A percentile compares a stretch with the other conserved stretches of the same genome.
These are phyloP conservation scores for Karstenula rhodostoma DNA, from an alignment of 2,329 filamentous ascomycete genomes.

Conservation along the genomic window DNA sequence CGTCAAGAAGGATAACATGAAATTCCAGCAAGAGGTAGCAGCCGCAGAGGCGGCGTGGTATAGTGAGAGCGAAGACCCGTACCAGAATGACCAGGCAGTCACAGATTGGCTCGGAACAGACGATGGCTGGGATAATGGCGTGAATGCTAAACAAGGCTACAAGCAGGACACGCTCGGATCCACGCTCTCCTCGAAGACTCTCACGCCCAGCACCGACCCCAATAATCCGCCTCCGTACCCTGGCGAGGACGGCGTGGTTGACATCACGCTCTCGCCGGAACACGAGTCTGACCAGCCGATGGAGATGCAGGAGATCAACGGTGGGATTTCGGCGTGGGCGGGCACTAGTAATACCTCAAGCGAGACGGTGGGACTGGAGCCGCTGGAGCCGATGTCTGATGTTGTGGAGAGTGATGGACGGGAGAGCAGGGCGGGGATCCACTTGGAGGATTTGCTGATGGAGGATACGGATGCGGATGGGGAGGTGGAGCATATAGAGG, in stretches of 20 bases:
- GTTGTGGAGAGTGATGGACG: not conserved
- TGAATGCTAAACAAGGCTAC: slow-evolving; percentile 32
- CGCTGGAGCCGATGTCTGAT: slow-evolving; percentile 30
- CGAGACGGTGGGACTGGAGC: slow-evolving; percentile 31
- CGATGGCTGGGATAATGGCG: slow-evolving; percentile 28
- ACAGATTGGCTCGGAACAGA: slow-evolving; percentile 30
- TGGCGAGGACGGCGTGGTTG: slow-evolving; percentile 24
- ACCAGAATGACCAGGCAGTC: slow-evolving; percentile 4
- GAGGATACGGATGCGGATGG: slow-evolving; percentile 17
- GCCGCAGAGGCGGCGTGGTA: slow-evolving; percentile 27
- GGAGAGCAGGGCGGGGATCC: slow-evolving; percentile 17
- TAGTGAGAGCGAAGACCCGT: too few species aligned
- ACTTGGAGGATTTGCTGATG: slow-evolving; percentile 36
- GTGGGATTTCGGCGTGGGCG: slow-evolving; percentile 29
- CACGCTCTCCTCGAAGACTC: slow-evolving; percentile 35
- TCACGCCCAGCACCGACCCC: slow-evolving; percentile 46
- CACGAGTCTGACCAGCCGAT: not conserved
- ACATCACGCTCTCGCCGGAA: slow-evolving; percentile 15
- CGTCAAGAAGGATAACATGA: slow-evolving; percentile 58
- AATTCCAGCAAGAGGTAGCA: slow-evolving; percentile 43
- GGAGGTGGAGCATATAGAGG: slow-evolving; percentile 34
- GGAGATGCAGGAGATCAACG: slow-evolving; percentile 40
- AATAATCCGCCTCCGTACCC: not conserved
- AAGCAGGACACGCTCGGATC: slow-evolving; percentile 21
- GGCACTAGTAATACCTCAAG: slow-evolving; percentile 33